Conservation (phyloP, 2,329 filamentous ascomycete species). For the Dothidotthia symphoricarpi region DNA sequence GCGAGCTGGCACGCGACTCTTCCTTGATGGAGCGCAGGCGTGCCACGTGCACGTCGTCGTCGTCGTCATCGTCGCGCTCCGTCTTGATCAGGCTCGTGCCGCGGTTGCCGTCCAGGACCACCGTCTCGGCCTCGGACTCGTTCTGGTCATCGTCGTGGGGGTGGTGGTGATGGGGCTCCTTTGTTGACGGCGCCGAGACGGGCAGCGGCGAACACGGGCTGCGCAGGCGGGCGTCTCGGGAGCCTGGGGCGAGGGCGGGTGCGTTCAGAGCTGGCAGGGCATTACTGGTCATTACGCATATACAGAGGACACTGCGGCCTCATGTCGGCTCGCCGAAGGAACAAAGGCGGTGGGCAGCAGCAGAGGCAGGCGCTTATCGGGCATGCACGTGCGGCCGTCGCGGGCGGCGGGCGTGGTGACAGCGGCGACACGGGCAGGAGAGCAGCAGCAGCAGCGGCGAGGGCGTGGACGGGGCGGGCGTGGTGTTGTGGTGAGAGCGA, state of each 20-base stretch:
- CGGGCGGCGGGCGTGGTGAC: conserved; percentile 3
- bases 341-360: conserved; percentile 13
- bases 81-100: conserved; percentile 44
- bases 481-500: conserved; percentile 11
- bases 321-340: conserved; percentile 37
- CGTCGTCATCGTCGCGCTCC: conserved; percentile 36
- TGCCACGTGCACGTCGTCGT: conserved; percentile 26
- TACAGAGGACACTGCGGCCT: conserved; percentile 42
- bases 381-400: conserved; percentile 5
- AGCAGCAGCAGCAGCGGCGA: conserved; percentile 1
- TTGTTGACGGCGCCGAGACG: conserved; percentile 18
- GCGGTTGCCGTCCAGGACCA: conserved; percentile 46
- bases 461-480: conserved; percentile 5
- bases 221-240: conserved; percentile 14
- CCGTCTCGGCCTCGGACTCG: conserved; percentile 53
- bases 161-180: conserved; percentile 21
- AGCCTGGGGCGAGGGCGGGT: conserved; percentile 17
- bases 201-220: conserved; percentile 12
- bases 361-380: conserved; percentile 24
- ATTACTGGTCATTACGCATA: conserved; percentile 44
- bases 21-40: conserved; percentile 31
- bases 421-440: conserved; percentile 11
- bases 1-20: conserved; percentile 24
- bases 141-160: conserved; percentile 36
- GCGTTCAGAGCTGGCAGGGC: conserved; percentile 35